phyloP scores from a whole-genome alignment of 768 basidiomycete genomes.

The Suillus lakei region DNA sequence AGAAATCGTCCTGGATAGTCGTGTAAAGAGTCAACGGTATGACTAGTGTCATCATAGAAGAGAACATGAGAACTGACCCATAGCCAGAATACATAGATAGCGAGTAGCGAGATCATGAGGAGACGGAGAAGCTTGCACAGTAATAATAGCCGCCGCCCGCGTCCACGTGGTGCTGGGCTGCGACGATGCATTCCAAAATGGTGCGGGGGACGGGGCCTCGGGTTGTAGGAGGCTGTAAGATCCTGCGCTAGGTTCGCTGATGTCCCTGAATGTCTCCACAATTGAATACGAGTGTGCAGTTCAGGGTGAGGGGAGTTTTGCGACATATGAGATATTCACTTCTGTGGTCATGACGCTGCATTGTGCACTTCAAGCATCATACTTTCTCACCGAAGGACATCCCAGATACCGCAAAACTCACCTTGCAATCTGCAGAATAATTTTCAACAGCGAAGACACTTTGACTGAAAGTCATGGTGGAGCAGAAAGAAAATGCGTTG shows the following conservation, averaged over 20 bases:
- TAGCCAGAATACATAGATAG: background rate
- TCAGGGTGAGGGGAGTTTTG: background rate
- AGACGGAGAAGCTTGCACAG: background rate
- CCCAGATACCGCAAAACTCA: background rate
- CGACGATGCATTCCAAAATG: background rate
- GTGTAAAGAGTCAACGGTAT: background rate
- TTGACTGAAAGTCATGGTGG: too few species aligned
- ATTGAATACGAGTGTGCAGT: background rate
- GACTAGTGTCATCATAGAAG: background rate
- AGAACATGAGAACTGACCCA: background rate
- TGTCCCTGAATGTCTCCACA: background rate
- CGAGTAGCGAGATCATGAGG: background rate
- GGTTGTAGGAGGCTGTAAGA: background rate
- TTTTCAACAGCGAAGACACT: background rate
- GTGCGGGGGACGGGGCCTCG: background rate
- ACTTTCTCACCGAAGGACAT: background rate
- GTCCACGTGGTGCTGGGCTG: background rate
- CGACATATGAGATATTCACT: background rate
- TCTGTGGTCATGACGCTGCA: background rate
- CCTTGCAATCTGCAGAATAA: background rate
- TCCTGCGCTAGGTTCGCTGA: background rate
- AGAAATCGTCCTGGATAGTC: background rate
- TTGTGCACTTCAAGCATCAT: background rate
- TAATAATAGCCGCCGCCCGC: background rate
- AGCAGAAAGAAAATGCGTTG: background rate